These are phyloP conservation scores for Neltuma alba DNA, from an alignment of 306 rosid genomes.

Conservation along the genomic window DNA sequence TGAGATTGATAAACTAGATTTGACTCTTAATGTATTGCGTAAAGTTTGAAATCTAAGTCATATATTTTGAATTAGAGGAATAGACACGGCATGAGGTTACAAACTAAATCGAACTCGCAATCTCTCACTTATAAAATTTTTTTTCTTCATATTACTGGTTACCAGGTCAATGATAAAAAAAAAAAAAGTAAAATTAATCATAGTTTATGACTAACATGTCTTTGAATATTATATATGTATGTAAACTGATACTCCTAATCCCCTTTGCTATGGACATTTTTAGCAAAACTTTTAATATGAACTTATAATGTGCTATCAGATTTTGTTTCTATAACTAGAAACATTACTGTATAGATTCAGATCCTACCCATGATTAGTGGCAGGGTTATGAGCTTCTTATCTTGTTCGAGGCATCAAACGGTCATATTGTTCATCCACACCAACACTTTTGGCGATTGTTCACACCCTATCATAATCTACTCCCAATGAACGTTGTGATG, in stretches of 20 bases:
- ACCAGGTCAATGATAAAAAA: too few species aligned
- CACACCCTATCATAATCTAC: slow-evolving; percentile 25
- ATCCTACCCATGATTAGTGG: not conserved
- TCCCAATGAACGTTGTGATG: slow-evolving; percentile 58
- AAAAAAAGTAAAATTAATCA: too few species aligned
- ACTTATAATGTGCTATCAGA: not conserved
- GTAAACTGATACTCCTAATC: not conserved
- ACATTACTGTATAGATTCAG: not conserved
- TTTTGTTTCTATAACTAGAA: not conserved
- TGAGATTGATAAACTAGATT: too few species aligned
- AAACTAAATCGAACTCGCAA: too few species aligned
- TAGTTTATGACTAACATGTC: too few species aligned
- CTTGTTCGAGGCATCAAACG: not conserved
- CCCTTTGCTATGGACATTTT: not conserved
- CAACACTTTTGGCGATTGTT: slow-evolving; percentile 11
- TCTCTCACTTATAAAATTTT: too few species aligned
- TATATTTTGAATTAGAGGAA: too few species aligned
- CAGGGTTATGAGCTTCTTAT: not conserved
- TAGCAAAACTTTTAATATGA: not conserved
- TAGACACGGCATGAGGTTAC: too few species aligned
- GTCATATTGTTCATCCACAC: not conserved
- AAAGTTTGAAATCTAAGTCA: too few species aligned
- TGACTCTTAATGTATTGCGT: too few species aligned
- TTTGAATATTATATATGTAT: not conserved
- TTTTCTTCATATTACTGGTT: too few species aligned